Base-by-base conservation (phyloP, 805 yeast species). In the Teunomyces lycoperdinae region DNA sequence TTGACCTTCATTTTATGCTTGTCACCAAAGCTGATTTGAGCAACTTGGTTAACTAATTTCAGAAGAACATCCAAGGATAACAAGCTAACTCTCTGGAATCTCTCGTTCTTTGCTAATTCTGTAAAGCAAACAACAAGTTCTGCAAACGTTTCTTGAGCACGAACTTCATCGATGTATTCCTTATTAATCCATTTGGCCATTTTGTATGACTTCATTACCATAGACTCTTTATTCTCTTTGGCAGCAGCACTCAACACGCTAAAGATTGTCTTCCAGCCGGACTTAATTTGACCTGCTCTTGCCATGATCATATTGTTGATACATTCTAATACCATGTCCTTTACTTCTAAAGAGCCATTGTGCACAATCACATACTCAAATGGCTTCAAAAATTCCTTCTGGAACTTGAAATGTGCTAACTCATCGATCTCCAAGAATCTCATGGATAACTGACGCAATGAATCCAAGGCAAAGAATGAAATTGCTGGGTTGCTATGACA, bases 251-350 rank as follows among this genome's bases (percentile, higher is more conserved):
- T 80, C 53, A 92, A 79, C 1, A 89, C 86, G 24, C 83, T 86
- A 58, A 94, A 82, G 46, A 95, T 84, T 0, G 98, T 84, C 50
- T 80, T 81, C 99, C 99, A 94, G 41, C 99, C 99, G 14, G 97
- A 90, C 61, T 82, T 85, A 53, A 94, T 87, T 49, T 80, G 78
- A 11, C 69, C 72, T 3, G 91, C 81, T 58, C 89, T 87, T 24
- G 89, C 83, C 52, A 81, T 71, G 34, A 94, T 82, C 84, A 95
- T 85, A 60, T 89, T 92, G 54, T 84, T 81, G 56, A 92, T 78
- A 67, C 97, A 91, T 56, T 91, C 96, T 49, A 94, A 73, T 7
- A 89, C 90, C 90, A 92, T 83, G 47, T 87, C 94, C 61, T 86
- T 87, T 26, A 90, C 92, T 45, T 84, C 86, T 8, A 77, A 63